Percentiles rank a stretch among this genome's conserved stretches.
Evolutionary conservation across 495 filamentous ascomycete species (phyloP).

Genomic region (Hamigera avellanea): DNA sequence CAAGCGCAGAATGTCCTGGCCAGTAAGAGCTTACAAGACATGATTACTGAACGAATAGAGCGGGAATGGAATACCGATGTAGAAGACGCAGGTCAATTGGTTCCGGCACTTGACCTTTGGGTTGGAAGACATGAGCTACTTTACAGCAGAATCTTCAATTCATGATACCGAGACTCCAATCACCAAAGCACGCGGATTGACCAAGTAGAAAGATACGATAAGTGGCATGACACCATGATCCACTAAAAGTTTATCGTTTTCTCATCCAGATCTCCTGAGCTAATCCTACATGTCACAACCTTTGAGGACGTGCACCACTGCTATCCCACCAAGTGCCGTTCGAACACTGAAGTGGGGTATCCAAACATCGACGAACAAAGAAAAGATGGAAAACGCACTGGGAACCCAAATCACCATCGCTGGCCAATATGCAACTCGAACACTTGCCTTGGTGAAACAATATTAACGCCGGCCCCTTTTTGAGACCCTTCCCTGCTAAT

Average conservation of each 20-base stretch:
- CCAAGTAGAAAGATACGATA: neutral
- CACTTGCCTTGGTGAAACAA: constrained; percentile 2
- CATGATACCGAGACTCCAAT: constrained; percentile 19
- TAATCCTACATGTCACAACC: constrained; percentile 29
- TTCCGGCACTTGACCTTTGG: constrained; percentile 87
- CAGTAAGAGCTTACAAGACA: constrained; percentile 44
- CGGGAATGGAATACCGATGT: constrained; percentile 46
- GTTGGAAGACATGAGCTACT: constrained; percentile 87
- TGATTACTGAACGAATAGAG: constrained; percentile 50
- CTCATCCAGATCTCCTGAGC: constrained; percentile 8
- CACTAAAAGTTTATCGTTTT: constrained; percentile 9
- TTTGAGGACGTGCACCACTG: constrained; percentile 2
- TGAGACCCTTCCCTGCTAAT: constrained; percentile 26
- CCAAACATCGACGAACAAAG: constrained; percentile 16
- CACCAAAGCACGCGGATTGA: neutral
- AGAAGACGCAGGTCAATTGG: constrained; percentile 75
- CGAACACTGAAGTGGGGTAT: constrained; percentile 21
- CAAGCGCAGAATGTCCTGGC: constrained; percentile 79
- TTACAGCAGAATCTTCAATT: constrained; percentile 95
- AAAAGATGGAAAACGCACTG: constrained; percentile 10
- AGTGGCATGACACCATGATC: constrained; percentile 8
- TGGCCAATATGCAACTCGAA: constrained; percentile 9
- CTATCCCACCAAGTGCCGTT: constrained; percentile 10
- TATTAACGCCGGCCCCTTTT: constrained; percentile 25
- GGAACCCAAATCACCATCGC: constrained; percentile 8